Percentiles rank a stretch among this genome's conserved stretches.
These are phyloP conservation scores for Aspergillus nanangensis DNA, from an alignment of 495 filamentous ascomycete genomes.

Conservation along the genomic window DNA sequence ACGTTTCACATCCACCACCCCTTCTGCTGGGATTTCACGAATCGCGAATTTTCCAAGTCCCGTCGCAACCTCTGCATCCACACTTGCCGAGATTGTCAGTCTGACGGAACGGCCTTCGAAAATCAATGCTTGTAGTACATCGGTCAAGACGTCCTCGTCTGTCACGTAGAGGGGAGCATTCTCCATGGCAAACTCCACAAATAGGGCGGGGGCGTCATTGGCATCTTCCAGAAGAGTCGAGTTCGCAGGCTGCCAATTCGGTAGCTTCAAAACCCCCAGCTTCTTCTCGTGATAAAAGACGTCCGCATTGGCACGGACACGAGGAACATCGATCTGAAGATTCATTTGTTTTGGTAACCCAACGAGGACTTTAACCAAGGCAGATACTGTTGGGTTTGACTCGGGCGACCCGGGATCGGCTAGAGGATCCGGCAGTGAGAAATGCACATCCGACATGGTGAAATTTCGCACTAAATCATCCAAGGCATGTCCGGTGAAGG, in stretches of 20 bases:
- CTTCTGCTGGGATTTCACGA: conserved; percentile 78
- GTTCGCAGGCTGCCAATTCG: conserved; percentile 79
- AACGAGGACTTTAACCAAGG: conserved; percentile 71
- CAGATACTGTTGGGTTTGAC: conserved; percentile 72
- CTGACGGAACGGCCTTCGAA: conserved; percentile 62
- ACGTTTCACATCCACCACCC: conserved; percentile 85
- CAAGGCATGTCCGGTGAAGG: conserved; percentile 74
- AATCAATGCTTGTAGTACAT: conserved; percentile 69
- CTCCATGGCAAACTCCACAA: conserved; percentile 68
- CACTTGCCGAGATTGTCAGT: conserved; percentile 70
- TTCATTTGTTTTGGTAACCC: conserved; percentile 80
- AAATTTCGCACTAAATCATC: conserved; percentile 83
- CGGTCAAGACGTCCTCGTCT: conserved; percentile 66
- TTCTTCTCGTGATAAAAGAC: conserved; percentile 70
- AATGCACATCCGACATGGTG: conserved; percentile 75
- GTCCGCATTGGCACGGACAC: conserved; percentile 69
- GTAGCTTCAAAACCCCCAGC: conserved; percentile 71
- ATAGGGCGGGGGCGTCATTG: conserved; percentile 51
- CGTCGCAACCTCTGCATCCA: conserved; percentile 77
- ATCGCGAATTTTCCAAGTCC: conserved; percentile 74
- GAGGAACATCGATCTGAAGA: conserved; percentile 69
- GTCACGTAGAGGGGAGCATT: conserved; percentile 79
- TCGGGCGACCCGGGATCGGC: conserved; percentile 73
- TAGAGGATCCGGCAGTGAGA: conserved; percentile 72
- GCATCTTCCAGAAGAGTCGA: conserved; percentile 62